A percentile compares a stretch with the other conserved stretches of the same genome.
Conservation (phyloP, 2,329 filamentous ascomycete species). For the Paecilomyces sp. region DNA sequence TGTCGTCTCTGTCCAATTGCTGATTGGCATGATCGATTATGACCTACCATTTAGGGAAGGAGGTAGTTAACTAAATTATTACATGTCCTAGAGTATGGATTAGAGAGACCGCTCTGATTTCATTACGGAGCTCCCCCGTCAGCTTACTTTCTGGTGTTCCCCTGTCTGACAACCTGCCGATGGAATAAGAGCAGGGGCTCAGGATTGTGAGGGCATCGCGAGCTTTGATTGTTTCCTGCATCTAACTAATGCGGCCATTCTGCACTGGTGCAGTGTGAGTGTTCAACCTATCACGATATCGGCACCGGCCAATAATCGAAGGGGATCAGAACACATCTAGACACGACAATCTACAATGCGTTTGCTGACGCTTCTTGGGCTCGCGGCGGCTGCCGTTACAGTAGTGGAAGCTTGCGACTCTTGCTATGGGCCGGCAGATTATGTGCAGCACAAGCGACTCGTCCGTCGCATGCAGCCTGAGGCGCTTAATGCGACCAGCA, state of each 20-base stretch:
- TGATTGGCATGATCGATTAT: neutral
- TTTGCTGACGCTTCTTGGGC: slow-evolving; percentile 2
- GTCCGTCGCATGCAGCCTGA: slow-evolving; percentile 16
- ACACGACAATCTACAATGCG: neutral
- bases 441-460: slow-evolving; percentile 9
- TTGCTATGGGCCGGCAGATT: slow-evolving; percentile 12
- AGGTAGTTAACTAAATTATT: neutral
- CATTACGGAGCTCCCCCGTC: neutral
- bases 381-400: slow-evolving; percentile 1
- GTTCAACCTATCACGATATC: neutral
- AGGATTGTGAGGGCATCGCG: neutral
- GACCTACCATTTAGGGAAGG: neutral
- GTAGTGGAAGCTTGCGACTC: slow-evolving; percentile 9
- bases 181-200: neutral
- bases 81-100: neutral
- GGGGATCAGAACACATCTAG: neutral
- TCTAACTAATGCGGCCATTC: neutral
- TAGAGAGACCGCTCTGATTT: neutral
- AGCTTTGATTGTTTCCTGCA: neutral
- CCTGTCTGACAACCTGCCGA: neutral
- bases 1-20: neutral
- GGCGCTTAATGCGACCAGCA: slow-evolving; percentile 11
- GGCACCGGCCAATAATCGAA: neutral
- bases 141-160: neutral
- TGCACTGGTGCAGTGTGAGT: neutral